Conservation (phyloP, 306 rosid genomes). For the Glycine soja region DNA sequence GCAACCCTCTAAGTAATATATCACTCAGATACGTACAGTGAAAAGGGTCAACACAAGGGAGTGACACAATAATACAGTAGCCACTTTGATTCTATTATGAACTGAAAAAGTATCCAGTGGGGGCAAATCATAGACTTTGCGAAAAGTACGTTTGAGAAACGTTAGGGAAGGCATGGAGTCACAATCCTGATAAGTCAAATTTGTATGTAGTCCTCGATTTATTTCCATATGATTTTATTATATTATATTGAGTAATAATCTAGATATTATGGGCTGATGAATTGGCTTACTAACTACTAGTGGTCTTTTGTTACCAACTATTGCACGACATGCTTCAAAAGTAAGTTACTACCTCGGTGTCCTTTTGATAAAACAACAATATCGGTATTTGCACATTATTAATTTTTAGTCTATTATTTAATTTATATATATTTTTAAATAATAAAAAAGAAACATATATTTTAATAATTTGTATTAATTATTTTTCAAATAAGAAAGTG, state of each 20-base stretch:
- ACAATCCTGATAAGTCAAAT: slow-evolving; percentile 45
- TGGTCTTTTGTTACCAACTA: slow-evolving; percentile 39
- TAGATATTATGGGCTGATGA: slow-evolving; percentile 29
- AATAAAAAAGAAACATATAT: background rate
- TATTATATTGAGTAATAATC: slow-evolving; percentile 8
- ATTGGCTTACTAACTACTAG: slow-evolving; percentile 50
- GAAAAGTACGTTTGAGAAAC: slow-evolving; percentile 56
- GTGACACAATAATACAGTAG: slow-evolving; percentile 59
- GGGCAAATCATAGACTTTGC: too few species aligned
- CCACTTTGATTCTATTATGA: slow-evolving; percentile 56
- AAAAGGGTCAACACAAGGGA: slow-evolving; percentile 39
- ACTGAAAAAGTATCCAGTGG: slow-evolving; percentile 50
- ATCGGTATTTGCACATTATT: slow-evolving; percentile 11
- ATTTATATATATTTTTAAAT: background rate
- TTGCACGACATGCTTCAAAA: slow-evolving; percentile 52
- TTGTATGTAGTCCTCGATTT: slow-evolving; percentile 40
- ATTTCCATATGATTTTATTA: slow-evolving; percentile 22
- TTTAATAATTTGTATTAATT: background rate
- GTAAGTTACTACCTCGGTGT: slow-evolving; percentile 41
- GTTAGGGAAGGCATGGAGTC: slow-evolving; percentile 55
- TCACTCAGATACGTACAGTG: slow-evolving; percentile 58
- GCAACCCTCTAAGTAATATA: slow-evolving; percentile 38
- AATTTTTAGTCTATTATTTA: background rate
- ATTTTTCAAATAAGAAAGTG: slow-evolving; percentile 4
- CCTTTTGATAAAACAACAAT: slow-evolving; percentile 35